Percentiles rank a stretch among this genome's conserved stretches.
Conservation (phyloP, 768 basidiomycete genomes). For the Tulasnella sp. region DNA sequence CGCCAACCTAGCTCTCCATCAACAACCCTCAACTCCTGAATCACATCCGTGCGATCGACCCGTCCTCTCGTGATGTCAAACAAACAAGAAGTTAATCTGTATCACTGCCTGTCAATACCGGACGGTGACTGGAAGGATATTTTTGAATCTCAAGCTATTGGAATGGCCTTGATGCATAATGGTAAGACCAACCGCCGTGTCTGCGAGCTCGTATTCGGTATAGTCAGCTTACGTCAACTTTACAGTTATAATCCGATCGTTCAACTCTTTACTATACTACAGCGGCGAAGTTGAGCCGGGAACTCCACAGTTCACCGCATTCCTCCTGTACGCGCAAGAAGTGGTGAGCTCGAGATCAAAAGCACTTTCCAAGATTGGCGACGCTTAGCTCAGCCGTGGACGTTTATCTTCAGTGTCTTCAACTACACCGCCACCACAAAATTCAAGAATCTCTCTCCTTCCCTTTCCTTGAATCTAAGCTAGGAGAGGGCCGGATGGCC, state of each 20-base stretch:
- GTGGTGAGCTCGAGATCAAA: background rate
- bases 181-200: background rate
- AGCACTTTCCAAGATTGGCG: background rate
- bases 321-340: background rate
- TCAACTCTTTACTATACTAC: slow-evolving; percentile 8
- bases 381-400: background rate
- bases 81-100: background rate
- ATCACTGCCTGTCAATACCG: background rate
- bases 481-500: background rate
- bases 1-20: background rate
- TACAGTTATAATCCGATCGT: background rate
- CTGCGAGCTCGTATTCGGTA: background rate
- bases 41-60: background rate
- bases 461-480: background rate
- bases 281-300: background rate
- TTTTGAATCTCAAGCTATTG: background rate
- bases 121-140: slow-evolving; percentile 1
- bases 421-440: background rate
- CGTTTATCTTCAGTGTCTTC: background rate
- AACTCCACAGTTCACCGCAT: background rate
- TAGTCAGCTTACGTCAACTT: background rate
- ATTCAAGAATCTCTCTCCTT: background rate
- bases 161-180: slow-evolving; percentile 6
- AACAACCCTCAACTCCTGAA: background rate
- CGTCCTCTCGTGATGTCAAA: background rate